These are phyloP conservation scores for Gastrolobium bilobum DNA, from an alignment of 306 rosid genomes.

Conservation along the genomic window DNA sequence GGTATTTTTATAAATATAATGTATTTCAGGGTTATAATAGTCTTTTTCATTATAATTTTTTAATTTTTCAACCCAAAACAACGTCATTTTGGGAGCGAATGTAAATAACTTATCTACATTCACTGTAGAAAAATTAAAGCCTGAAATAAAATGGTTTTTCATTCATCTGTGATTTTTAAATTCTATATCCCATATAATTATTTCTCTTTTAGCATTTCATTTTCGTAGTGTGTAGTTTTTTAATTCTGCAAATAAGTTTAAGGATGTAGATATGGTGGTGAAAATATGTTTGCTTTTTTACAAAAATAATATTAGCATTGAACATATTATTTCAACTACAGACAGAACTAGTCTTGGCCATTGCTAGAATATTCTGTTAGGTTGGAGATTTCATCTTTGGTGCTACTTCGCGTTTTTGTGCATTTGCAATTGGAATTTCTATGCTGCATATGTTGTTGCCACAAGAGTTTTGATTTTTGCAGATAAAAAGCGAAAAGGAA, in stretches of 20 bases:
- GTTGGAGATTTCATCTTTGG: constrained; percentile 26
- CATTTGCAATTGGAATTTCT: constrained; percentile 2
- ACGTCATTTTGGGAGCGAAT: no score
- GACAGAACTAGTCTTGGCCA: constrained; percentile 2
- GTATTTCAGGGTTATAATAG: no score
- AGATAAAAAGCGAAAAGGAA: no score
- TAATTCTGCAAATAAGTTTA: constrained; percentile 21
- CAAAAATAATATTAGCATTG: constrained; percentile 2
- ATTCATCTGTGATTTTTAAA: no score
- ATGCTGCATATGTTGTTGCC: constrained; percentile 3
- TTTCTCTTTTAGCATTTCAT: constrained; percentile 13
- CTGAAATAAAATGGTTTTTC: no score
- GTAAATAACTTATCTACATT: no score
- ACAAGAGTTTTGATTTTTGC: background rate
- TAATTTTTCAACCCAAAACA: no score
- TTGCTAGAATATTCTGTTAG: constrained; percentile 15
- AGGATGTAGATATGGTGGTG: constrained; percentile 10
- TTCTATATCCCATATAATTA: no score
- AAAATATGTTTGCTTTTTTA: constrained; percentile 8
- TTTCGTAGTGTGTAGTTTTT: background rate
- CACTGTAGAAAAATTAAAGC: no score
- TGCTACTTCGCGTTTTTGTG: background rate
- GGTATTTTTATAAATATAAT: no score
- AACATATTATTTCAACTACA: background rate
- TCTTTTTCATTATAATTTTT: no score